phyloP scores from a whole-genome alignment of 768 basidiomycete genomes.

The Boletus speciosus region DNA sequence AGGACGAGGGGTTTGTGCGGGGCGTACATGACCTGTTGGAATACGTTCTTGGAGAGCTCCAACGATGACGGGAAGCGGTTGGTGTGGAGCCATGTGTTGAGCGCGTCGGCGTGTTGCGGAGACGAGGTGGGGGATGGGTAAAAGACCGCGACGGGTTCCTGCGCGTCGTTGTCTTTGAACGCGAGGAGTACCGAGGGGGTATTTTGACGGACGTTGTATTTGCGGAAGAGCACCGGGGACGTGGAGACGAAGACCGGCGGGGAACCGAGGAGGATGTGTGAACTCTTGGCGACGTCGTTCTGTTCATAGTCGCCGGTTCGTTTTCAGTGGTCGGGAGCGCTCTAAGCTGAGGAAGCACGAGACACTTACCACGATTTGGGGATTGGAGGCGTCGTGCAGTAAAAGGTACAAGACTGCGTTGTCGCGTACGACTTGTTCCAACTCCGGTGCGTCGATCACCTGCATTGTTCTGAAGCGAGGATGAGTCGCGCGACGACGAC shows the following conservation, averaged over 20 bases:
- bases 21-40: conserved; percentile 83
- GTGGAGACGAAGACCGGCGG: conserved; percentile 46
- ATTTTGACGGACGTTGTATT: conserved; percentile 34
- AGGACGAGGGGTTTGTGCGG: conserved; percentile 74
- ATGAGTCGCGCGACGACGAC: not conserved
- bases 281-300: conserved; percentile 55
- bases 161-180: conserved; percentile 55
- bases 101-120: not conserved
- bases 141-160: conserved; percentile 45
- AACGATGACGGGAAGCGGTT: conserved; percentile 71
- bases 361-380: conserved; percentile 31
- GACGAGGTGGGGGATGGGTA: not conserved
- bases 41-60: conserved; percentile 76
- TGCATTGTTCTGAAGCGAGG: conserved; percentile 18
- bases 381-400: conserved; percentile 39
- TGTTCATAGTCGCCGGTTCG: conserved; percentile 13
- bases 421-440: conserved; percentile 11
- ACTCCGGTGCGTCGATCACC: conserved; percentile 5
- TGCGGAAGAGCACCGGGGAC: conserved; percentile 30
- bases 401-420: conserved; percentile 42
- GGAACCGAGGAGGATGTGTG: conserved; percentile 47
- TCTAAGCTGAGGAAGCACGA: too few relatives aligned
- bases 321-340: too few relatives aligned
- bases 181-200: conserved; percentile 64
- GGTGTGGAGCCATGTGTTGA: conserved; percentile 56